A percentile compares a stretch with the other conserved stretches of the same genome.
phyloP scores from a whole-genome alignment of 2,329 filamentous ascomycete species.

The Hypoxylon sp. region DNA sequence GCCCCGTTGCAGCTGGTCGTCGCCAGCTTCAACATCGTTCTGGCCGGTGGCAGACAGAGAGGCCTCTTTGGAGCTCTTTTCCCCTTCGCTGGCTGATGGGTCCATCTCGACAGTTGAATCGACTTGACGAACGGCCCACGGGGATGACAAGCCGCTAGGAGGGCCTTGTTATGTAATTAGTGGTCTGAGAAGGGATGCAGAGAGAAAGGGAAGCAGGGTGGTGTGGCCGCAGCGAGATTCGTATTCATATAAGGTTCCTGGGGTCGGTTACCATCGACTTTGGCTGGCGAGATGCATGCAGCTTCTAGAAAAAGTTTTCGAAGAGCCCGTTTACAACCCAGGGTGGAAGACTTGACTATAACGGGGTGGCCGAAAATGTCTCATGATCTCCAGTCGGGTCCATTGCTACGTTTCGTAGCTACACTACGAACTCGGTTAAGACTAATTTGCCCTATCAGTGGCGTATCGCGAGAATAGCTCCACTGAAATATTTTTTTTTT shows the following conservation, averaged over 20 bases:
- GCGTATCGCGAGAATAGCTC: conserved; percentile 36
- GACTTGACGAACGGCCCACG: conserved; percentile 17
- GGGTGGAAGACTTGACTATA: conserved; percentile 27
- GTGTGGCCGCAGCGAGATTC: conserved; percentile 11
- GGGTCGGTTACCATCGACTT: conserved; percentile 25
- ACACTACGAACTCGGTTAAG: conserved; percentile 18
- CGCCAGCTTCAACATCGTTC: conserved; percentile 51
- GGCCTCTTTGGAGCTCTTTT: conserved; percentile 36
- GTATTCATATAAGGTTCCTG: conserved; percentile 22
- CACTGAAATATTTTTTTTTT: conserved; percentile 42
- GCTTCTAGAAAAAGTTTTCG: conserved; percentile 36
- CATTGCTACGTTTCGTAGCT: conserved; percentile 9
- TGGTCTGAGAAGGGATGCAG: conserved; percentile 2
- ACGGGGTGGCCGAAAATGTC: conserved; percentile 42
- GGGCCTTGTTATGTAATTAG: conserved; percentile 32
- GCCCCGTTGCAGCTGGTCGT: conserved; percentile 54
- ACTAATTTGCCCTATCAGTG: conserved; percentile 31
- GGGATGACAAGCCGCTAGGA: conserved; percentile 16
- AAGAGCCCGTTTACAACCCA: conserved; percentile 1
- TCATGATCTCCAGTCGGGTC: conserved; percentile 39
- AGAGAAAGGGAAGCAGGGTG: conserved; percentile 8
- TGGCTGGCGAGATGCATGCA: conserved; percentile 9
- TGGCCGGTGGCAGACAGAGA: conserved; percentile 39
- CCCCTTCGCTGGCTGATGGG: conserved; percentile 27
- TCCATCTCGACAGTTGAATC: conserved; percentile 36